A percentile compares a stretch with the other conserved stretches of the same genome.
These are phyloP conservation scores for Akanthomyces muscarius DNA, from an alignment of 2,329 filamentous ascomycete species.

Conservation along the genomic window DNA sequence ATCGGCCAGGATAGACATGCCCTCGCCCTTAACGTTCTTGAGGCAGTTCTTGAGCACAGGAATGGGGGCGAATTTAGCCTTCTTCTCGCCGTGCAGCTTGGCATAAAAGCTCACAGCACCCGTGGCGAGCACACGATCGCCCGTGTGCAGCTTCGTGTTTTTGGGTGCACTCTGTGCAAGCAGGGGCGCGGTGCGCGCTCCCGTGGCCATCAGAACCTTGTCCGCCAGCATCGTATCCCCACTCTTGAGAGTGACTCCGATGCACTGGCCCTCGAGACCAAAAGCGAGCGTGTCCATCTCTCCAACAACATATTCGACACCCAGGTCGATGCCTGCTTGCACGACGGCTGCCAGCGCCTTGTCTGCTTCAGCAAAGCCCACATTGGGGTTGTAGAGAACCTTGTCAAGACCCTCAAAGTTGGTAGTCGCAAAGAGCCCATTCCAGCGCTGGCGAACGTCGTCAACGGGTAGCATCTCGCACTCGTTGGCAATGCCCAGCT, in stretches of 20 bases:
- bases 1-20: slow-evolving; percentile 42
- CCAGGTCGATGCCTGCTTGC: slow-evolving; percentile 46
- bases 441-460: slow-evolving; percentile 52
- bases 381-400: slow-evolving; percentile 54
- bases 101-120: slow-evolving; percentile 45
- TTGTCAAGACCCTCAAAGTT: slow-evolving; percentile 53
- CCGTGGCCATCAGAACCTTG: slow-evolving; percentile 51
- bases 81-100: slow-evolving; percentile 40
- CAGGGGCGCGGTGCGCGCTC: slow-evolving; percentile 52
- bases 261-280: slow-evolving; percentile 41
- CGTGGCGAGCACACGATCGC: slow-evolving; percentile 51
- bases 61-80: slow-evolving; percentile 43
- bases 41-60: slow-evolving; percentile 51
- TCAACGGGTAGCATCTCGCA: slow-evolving; percentile 41
- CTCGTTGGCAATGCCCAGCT: slow-evolving; percentile 37
- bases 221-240: slow-evolving; percentile 47
- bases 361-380: slow-evolving; percentile 57
- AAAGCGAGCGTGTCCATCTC: slow-evolving; percentile 46
- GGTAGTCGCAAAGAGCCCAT: slow-evolving; percentile 53
- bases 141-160: slow-evolving; percentile 48
- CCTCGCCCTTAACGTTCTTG: slow-evolving; percentile 39
- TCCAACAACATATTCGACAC: slow-evolving; percentile 52
- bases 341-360: slow-evolving; percentile 53
- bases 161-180: slow-evolving; percentile 48
- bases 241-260: slow-evolving; percentile 46